Percentiles rank a stretch among this genome's conserved stretches.
These are phyloP conservation scores for Russula emetica DNA, from an alignment of 768 basidiomycete species.

Conservation along the genomic window DNA sequence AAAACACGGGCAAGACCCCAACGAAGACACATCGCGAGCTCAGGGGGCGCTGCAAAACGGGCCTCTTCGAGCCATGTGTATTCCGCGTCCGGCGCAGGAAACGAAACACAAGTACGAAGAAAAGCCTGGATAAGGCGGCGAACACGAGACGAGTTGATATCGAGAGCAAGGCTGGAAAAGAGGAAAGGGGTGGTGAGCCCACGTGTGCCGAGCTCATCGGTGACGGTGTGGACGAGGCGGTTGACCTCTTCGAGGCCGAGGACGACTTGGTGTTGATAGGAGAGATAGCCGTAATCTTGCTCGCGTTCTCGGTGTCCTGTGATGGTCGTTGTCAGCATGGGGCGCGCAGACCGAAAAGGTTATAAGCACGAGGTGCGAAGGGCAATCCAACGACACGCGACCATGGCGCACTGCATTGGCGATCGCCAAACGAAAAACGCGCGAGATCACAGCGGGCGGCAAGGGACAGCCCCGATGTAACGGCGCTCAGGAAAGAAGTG, in stretches of 20 bases:
- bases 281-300: constrained; percentile 68
- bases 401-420: neutral
- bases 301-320: constrained; percentile 29
- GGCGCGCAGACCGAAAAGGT: no score
- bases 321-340: constrained; percentile 19
- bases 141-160: constrained; percentile 63
- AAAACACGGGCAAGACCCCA: constrained; percentile 81
- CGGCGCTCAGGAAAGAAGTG: neutral
- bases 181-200: no score
- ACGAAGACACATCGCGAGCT: constrained; percentile 85
- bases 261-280: constrained; percentile 60
- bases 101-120: constrained; percentile 50
- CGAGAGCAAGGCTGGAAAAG: no score
- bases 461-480: neutral
- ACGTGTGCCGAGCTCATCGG: neutral
- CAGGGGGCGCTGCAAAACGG: constrained; percentile 76
- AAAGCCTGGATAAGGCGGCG: constrained; percentile 77
- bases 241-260: no score
- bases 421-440: neutral
- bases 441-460: neutral
- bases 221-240: no score
- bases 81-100: constrained; percentile 41
- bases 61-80: constrained; percentile 74
- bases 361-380: neutral
- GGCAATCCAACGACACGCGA: constrained; percentile 1